Percentiles rank a stretch among this genome's conserved stretches.
These are phyloP conservation scores for Geranium incanum DNA, from an alignment of 441 rosid genomes.

Conservation along the genomic window DNA sequence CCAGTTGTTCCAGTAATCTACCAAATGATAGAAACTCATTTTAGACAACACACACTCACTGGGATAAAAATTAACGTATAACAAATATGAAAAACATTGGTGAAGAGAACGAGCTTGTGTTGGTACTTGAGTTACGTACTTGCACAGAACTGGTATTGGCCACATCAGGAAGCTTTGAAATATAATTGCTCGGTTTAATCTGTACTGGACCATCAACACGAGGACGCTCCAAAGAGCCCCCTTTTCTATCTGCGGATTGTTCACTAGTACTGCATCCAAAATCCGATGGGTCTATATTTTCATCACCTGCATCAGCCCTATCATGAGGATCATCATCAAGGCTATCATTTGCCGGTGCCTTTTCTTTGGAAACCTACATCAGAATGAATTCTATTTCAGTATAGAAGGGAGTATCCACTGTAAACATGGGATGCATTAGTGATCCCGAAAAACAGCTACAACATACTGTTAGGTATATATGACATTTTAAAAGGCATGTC, in stretches of 20 bases:
- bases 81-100: not conserved
- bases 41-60: conserved; percentile 18
- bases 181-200: not conserved
- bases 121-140: conserved; percentile 23
- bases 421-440: not conserved
- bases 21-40: conserved; percentile 15
- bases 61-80: not conserved
- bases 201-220: conserved; percentile 20
- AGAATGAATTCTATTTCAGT: not conserved
- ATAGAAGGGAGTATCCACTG: not conserved
- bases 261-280: conserved; percentile 1
- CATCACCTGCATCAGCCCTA: conserved; percentile 11
- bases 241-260: conserved; percentile 10
- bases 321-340: conserved; percentile 20
- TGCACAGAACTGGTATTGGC: conserved; percentile 19
- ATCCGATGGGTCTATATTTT: not conserved
- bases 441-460: not conserved
- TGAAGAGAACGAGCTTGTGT: conserved; percentile 27
- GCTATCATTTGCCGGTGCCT: conserved; percentile 26
- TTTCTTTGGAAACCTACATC: conserved; percentile 32
- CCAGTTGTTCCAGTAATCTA: conserved; percentile 48
- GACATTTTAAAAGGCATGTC: not conserved
- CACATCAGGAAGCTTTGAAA: conserved; percentile 15
- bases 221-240: conserved; percentile 19
- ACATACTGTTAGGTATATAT: not conserved